Conservation (phyloP, 345 rosid species). For the Mercurialis annua region DNA sequence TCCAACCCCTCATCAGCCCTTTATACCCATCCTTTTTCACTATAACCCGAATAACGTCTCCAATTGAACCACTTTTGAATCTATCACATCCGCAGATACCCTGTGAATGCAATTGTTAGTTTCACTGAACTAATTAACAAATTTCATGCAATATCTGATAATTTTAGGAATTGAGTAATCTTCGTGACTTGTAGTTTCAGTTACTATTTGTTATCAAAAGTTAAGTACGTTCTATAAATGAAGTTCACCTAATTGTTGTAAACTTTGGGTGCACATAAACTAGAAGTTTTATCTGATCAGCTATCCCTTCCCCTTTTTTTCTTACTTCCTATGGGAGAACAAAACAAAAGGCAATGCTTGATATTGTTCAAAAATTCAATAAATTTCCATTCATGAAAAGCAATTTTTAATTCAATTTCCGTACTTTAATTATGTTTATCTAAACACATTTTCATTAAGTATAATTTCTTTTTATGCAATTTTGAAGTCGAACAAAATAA, state of each 20-base stretch:
- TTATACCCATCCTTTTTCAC: constrained; percentile 77
- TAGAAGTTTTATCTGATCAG: neutral
- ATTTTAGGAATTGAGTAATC: neutral
- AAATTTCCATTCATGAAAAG: neutral
- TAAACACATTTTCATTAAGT: neutral
- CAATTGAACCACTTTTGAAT: constrained; percentile 61
- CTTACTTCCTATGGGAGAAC: too few species aligned
- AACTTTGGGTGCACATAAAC: neutral
- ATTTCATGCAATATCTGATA: neutral
- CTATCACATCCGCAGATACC: constrained; percentile 98
- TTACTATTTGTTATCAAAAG: neutral
- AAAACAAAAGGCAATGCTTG: neutral
- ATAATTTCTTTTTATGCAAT: neutral
- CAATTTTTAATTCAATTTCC: neutral
- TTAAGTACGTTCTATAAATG: neutral
- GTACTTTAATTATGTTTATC: too few species aligned
- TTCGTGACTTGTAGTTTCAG: neutral
- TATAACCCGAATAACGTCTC: constrained; percentile 63
- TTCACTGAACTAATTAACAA: neutral
- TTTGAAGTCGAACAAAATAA: neutral
- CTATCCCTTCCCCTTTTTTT: neutral
- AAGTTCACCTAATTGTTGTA: neutral
- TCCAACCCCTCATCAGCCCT: constrained; percentile 93
- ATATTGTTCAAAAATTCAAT: too few species aligned
- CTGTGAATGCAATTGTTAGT: constrained; percentile 33